phyloP scores from a whole-genome alignment of 2,329 filamentous ascomycete genomes.

The Fusarium sublunatum region DNA sequence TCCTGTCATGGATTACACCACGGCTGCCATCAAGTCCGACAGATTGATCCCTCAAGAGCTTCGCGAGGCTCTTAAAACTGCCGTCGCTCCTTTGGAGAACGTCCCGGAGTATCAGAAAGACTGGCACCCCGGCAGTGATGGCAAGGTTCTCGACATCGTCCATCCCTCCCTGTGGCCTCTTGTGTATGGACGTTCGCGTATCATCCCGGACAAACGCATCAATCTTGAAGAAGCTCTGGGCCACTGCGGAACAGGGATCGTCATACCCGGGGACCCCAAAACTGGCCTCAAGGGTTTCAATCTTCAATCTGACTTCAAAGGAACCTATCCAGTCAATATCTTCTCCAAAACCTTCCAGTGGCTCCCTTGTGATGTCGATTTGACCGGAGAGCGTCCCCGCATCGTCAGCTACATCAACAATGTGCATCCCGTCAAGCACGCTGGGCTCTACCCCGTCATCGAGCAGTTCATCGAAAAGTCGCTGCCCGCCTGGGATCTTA shows the following conservation, averaged over 20 bases:
- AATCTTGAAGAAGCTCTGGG: conserved; percentile 54
- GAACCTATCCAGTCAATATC: too few relatives aligned
- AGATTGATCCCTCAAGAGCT: conserved; percentile 43
- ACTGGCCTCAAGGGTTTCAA: neutral
- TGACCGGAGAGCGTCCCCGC: conserved; percentile 51
- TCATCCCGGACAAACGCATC: conserved; percentile 50
- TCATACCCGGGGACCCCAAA: conserved; percentile 35
- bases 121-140: conserved; percentile 39
- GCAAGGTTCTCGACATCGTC: conserved; percentile 37
- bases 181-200: conserved; percentile 44
- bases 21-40: conserved; percentile 53
- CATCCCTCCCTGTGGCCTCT: conserved; percentile 44
- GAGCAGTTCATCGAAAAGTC: conserved; percentile 55
- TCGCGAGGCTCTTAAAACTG: conserved; percentile 54
- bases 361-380: conserved; percentile 63
- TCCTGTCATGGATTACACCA: conserved; percentile 50
- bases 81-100: conserved; percentile 61
- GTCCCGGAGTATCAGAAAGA: conserved; percentile 58
- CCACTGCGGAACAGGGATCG: conserved; percentile 49
- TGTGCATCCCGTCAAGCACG: conserved; percentile 57
- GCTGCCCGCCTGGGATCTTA: conserved; percentile 59
- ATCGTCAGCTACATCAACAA: conserved; percentile 67
- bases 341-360: conserved; percentile 53
- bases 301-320: neutral
- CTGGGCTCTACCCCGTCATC: conserved; percentile 54